Conservation (phyloP, 768 basidiomycete genomes). For the Amanita pallidorosea region DNA sequence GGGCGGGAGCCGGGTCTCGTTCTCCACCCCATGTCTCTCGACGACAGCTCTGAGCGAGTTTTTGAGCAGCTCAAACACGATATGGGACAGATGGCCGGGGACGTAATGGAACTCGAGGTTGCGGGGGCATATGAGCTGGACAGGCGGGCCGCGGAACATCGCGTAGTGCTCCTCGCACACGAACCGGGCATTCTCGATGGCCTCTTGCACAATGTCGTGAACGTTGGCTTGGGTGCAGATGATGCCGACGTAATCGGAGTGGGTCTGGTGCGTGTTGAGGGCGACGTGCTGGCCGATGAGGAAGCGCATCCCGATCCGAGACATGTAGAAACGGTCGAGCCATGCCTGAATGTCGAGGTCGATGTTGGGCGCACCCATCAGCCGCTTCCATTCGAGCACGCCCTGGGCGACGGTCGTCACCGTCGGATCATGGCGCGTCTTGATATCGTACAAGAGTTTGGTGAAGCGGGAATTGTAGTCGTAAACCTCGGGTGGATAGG, state of each 20-base stretch:
- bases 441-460: conserved; percentile 76
- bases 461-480: conserved; percentile 94
- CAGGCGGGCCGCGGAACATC: conserved; percentile 92
- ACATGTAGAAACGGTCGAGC: conserved; percentile 96
- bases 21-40: conserved; percentile 78
- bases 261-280: conserved; percentile 83
- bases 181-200: conserved; percentile 93
- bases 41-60: conserved; percentile 97
- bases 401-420: conserved; percentile 97
- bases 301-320: conserved; percentile 91
- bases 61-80: conserved; percentile 94
- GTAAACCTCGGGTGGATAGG: conserved; percentile 87
- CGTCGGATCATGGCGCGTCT: conserved; percentile 91
- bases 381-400: conserved; percentile 90
- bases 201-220: conserved; percentile 95
- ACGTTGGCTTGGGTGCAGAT: conserved; percentile 94
- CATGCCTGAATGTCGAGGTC: conserved; percentile 88
- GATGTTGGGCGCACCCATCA: conserved; percentile 56
- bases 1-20: conserved; percentile 72
- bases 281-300: conserved; percentile 97
- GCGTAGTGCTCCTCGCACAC: conserved; percentile 95
- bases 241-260: conserved; percentile 91
- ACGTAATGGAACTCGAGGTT: conserved; percentile 89
- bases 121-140: conserved; percentile 89
- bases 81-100: conserved; percentile 93